phyloP scores from a whole-genome alignment of 768 basidiomycete species.

The Auricularia sp. region DNA sequence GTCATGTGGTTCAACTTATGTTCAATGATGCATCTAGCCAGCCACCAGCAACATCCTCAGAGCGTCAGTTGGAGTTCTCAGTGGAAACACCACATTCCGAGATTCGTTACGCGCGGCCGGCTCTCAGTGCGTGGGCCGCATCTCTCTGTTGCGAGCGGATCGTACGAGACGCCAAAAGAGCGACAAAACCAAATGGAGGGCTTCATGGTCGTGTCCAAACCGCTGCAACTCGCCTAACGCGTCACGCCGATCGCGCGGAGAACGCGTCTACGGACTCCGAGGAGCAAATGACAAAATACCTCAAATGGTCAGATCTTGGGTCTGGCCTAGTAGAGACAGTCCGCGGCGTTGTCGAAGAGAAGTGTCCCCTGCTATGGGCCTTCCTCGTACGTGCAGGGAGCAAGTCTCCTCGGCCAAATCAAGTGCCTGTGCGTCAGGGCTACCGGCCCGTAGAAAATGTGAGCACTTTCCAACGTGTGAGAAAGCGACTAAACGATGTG shows the following conservation, averaged over 20 bases:
- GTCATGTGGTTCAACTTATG: too few relatives aligned
- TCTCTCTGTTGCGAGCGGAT: neutral
- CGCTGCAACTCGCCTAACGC: neutral
- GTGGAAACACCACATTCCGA: too few relatives aligned
- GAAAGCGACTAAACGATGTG: neutral
- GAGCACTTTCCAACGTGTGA: neutral
- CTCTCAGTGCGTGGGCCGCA: neutral
- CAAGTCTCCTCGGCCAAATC: neutral
- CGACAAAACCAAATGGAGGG: neutral
- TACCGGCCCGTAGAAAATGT: neutral
- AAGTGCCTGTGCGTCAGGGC: neutral
- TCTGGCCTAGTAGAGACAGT: neutral
- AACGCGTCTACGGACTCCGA: neutral
- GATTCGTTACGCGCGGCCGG: neutral
- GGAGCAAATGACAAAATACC: neutral
- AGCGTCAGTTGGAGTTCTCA: too few relatives aligned
- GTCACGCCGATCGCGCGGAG: too few relatives aligned
- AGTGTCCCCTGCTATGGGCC: neutral
- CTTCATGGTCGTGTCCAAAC: neutral
- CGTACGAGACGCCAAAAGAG: neutral
- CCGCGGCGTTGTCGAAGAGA: neutral
- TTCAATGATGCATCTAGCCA: too few relatives aligned
- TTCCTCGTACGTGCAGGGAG: neutral
- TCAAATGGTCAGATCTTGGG: neutral
- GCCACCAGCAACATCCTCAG: too few relatives aligned